Conservation (phyloP, 2,329 filamentous ascomycete genomes). For the Aspergillus jensenii region DNA sequence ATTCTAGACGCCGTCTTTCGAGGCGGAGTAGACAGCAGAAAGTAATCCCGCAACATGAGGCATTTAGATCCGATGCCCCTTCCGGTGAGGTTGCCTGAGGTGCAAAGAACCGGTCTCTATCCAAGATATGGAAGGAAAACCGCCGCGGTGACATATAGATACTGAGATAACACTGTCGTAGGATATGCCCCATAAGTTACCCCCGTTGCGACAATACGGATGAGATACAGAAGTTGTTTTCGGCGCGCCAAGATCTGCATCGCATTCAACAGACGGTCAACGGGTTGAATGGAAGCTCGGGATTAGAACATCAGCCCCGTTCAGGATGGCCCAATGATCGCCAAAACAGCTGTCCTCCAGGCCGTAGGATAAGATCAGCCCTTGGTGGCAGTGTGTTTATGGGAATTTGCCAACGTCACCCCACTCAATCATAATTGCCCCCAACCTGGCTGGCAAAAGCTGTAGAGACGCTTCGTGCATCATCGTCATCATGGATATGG, state of each 20-base stretch:
- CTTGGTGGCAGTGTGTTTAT: constrained; percentile 16
- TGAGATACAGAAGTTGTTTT: constrained; percentile 15
- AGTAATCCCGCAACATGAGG: constrained; percentile 5
- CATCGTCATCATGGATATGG: constrained; percentile 68
- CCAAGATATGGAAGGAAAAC: constrained; percentile 9
- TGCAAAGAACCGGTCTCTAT: constrained; percentile 8
- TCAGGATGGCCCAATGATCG: constrained; percentile 14
- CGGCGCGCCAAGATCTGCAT: constrained; percentile 14
- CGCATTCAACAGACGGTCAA: constrained; percentile 12
- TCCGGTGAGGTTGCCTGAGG: constrained; percentile 3
- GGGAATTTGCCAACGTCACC: background rate
- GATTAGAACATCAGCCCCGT: constrained; percentile 15
- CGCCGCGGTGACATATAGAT: constrained; percentile 11
- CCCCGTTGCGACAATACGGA: constrained; percentile 12
- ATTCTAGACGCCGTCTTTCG: constrained; percentile 7
- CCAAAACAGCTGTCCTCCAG: constrained; percentile 14
- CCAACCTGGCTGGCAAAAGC: constrained; percentile 95
- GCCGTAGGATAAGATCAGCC: constrained; percentile 14
- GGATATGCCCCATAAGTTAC: constrained; percentile 5
- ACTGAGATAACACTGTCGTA: constrained; percentile 14
- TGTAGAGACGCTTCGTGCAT: constrained; percentile 93
- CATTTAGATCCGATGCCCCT: constrained; percentile 2
- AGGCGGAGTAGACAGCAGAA: constrained; percentile 11
- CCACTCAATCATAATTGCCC: constrained; percentile 59
- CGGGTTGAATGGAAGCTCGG: constrained; percentile 11